Percentiles rank a stretch among this genome's conserved stretches.
Evolutionary conservation across 345 rosid species (phyloP).

Genomic region (Eucalyptus brandiana): DNA sequence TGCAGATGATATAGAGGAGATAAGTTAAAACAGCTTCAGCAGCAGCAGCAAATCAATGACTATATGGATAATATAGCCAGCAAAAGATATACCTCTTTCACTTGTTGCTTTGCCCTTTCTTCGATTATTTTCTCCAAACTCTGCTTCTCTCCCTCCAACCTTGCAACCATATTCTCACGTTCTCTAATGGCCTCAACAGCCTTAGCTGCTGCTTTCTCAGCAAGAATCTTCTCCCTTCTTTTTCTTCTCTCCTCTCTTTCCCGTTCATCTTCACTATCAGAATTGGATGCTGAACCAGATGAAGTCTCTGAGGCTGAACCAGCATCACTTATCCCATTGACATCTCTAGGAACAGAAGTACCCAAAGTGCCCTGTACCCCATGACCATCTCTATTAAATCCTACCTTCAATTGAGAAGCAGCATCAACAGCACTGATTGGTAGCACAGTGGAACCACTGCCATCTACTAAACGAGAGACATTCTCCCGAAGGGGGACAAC

Average conservation of each 20-base stretch:
- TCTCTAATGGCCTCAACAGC: conserved; percentile 68
- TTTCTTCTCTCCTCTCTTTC: conserved; percentile 73
- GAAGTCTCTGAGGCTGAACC: conserved; percentile 50
- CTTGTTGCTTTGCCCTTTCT: conserved; percentile 91
- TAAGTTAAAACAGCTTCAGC: neutral
- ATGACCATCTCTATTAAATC: conserved; percentile 18
- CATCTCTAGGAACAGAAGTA: conserved; percentile 15
- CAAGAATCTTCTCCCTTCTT: conserved; percentile 56
- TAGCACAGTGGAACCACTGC: conserved; percentile 4
- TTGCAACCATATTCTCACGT: conserved; percentile 77
- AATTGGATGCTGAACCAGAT: conserved; percentile 67
- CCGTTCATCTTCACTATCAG: conserved; percentile 48
- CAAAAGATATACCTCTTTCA: conserved; percentile 51
- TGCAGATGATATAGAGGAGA: neutral
- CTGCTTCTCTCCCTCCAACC: conserved; percentile 91
- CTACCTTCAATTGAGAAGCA: conserved; percentile 11
- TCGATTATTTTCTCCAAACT: conserved; percentile 91
- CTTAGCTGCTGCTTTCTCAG: conserved; percentile 76
- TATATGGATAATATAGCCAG: neutral
- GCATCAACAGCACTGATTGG: conserved; percentile 9
- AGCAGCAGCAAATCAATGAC: neutral
- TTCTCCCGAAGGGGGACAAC: conserved; percentile 9
- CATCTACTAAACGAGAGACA: conserved; percentile 1
- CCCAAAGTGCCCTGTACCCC: conserved; percentile 8
- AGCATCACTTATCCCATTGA: conserved; percentile 23